Percentiles rank a stretch among this genome's conserved stretches.
These are phyloP conservation scores for Blastocystis sp. DNA, from an alignment of 352 stramenopile genomes.

Conservation along the genomic window DNA sequence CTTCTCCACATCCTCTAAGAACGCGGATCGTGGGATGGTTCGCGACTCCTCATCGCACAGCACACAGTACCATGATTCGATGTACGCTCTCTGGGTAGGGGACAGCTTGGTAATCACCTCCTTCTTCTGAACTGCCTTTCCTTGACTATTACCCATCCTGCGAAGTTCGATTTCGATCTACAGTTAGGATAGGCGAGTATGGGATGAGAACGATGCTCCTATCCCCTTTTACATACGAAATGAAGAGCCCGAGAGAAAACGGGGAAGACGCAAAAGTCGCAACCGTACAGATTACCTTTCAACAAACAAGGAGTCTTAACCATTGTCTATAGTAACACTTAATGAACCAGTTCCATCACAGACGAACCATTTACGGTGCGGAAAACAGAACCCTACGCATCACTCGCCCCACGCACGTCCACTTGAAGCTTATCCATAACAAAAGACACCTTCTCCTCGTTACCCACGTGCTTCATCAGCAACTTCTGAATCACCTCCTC, in stretches of 20 bases:
- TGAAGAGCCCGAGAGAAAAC: too few species aligned
- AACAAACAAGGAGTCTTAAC: background rate
- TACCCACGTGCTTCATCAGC: constrained; percentile 28
- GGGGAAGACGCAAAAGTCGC: background rate
- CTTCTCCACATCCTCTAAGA: constrained; percentile 61
- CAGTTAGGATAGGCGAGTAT: too few species aligned
- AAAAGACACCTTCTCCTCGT: constrained; percentile 63
- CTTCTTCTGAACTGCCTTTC: constrained; percentile 48
- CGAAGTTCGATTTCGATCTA: too few species aligned
- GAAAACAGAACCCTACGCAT: constrained; percentile 56
- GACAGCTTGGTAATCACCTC: constrained; percentile 53
- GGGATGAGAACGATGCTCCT: too few species aligned
- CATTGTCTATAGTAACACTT: background rate
- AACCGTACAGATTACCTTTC: background rate
- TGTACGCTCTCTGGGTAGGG: constrained; percentile 28
- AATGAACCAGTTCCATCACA: constrained; percentile 10
- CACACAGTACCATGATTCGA: constrained; percentile 35
- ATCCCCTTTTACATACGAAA: too few species aligned
- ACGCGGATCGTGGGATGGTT: constrained; percentile 17
- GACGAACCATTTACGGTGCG: constrained; percentile 37
- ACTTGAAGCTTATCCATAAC: constrained; percentile 38
- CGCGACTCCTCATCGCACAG: constrained; percentile 32
- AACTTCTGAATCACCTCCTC: background rate
- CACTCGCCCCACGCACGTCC: background rate
- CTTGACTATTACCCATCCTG: constrained; percentile 70